Conservation (phyloP, 768 basidiomycete genomes). For the Boletales sp. region DNA sequence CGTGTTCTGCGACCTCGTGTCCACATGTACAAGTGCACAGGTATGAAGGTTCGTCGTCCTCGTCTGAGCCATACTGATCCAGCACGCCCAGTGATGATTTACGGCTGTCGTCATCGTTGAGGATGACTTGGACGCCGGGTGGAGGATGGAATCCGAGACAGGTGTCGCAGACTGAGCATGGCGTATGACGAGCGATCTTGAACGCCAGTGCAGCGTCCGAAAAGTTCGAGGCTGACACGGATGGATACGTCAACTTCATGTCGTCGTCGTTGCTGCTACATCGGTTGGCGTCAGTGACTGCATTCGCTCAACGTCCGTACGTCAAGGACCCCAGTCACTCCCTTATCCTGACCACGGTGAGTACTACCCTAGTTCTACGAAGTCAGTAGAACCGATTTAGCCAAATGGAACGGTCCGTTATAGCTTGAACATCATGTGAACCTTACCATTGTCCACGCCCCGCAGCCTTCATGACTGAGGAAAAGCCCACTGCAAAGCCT, state of each 20-base stretch:
- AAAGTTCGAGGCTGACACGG: constrained; percentile 49
- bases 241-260: constrained; percentile 71
- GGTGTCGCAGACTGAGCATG: constrained; percentile 60
- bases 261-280: constrained; percentile 1
- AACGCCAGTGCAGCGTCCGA: constrained; percentile 51
- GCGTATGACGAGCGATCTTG: constrained; percentile 82
- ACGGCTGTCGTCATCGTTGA: constrained; percentile 42
- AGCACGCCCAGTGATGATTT: constrained; percentile 51
- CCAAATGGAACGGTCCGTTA: too few relatives aligned
- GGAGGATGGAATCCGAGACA: constrained; percentile 74
- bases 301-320: neutral
- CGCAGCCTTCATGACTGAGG: constrained; percentile 6
- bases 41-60: constrained; percentile 56
- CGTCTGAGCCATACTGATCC: constrained; percentile 68
- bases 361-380: too few relatives aligned
- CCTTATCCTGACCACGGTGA: too few relatives aligned
- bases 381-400: too few relatives aligned
- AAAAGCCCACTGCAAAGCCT: neutral
- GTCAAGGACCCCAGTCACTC: too few relatives aligned
- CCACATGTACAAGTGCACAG: constrained; percentile 66
- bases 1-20: constrained; percentile 61
- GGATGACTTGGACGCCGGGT: constrained; percentile 51
- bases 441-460: too few relatives aligned
- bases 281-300: neutral
- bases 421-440: too few relatives aligned